These are phyloP conservation scores for Cyberlindnera veronae DNA, from an alignment of 805 yeast genomes.

Conservation along the genomic window DNA sequence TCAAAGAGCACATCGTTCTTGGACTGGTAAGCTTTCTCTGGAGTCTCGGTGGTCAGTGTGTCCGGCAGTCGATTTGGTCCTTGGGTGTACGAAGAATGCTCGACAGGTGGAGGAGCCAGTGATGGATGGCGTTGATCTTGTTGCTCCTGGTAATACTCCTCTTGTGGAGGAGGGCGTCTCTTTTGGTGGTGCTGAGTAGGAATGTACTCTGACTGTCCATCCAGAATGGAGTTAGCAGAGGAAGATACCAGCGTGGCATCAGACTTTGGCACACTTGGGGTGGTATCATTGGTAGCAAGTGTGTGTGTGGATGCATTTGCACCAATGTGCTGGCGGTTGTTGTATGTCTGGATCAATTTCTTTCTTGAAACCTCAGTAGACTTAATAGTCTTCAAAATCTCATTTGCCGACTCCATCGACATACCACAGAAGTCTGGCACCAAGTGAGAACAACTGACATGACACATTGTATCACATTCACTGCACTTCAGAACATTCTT, in stretches of 20 bases:
- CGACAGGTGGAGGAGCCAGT: conserved; percentile 14
- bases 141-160: conserved; percentile 6
- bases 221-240: conserved; percentile 2
- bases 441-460: conserved; percentile 84
- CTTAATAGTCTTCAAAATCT: conserved; percentile 79
- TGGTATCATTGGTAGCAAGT: conserved; percentile 3
- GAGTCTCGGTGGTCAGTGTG: too few relatives aligned
- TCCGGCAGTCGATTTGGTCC: conserved; percentile 1
- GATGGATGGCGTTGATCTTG: conserved; percentile 8
- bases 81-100: conserved; percentile 2
- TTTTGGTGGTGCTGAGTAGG: conserved; percentile 20
- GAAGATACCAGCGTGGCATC: conserved; percentile 5
- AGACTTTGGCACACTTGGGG: conserved; percentile 4
- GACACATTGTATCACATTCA: conserved; percentile 94
- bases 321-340: conserved; percentile 17
- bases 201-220: conserved; percentile 9
- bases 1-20: not conserved
- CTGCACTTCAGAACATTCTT: conserved; percentile 89
- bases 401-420: conserved; percentile 95
- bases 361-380: conserved; percentile 50
- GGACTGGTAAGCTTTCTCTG: too few relatives aligned
- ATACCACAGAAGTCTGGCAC: conserved; percentile 99
- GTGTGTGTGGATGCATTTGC: conserved; percentile 14
- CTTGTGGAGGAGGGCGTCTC: conserved; percentile 27
- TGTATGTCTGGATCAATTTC: conserved; percentile 18